A percentile compares a stretch with the other conserved stretches of the same genome.
Conservation (phyloP, 805 yeast species). For the Pichia occidentalis region DNA sequence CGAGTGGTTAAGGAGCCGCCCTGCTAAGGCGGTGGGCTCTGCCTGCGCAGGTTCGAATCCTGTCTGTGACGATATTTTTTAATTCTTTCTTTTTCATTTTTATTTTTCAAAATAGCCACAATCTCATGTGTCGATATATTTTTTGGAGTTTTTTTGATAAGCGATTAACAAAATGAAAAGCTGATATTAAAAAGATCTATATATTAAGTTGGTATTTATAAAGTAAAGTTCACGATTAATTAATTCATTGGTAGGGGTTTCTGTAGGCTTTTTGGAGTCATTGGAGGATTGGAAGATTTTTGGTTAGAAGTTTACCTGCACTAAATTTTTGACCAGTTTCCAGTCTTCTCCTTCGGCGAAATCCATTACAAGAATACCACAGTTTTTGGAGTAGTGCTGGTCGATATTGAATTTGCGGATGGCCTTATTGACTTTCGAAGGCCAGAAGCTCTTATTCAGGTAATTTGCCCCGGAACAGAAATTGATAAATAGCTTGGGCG, state of each 20-base stretch:
- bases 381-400: conserved; percentile 45
- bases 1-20: conserved; percentile 75
- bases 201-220: too few species aligned
- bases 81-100: conserved; percentile 6
- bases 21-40: conserved; percentile 84
- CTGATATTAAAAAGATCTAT: too few species aligned
- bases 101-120: too few species aligned
- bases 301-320: conserved; percentile 44
- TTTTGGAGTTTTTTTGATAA: too few species aligned
- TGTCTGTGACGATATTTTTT: conserved; percentile 85
- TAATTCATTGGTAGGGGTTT: too few species aligned
- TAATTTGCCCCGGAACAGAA: conserved; percentile 71
- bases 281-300: too few species aligned
- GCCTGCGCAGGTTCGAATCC: conserved; percentile 99
- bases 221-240: too few species aligned
- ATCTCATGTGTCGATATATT: too few species aligned
- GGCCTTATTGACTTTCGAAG: conserved; percentile 54
- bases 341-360: conserved; percentile 58
- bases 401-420: conserved; percentile 38
- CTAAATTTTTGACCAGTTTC: conserved; percentile 44
- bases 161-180: too few species aligned
- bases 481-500: conserved; percentile 56
- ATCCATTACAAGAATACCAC: conserved; percentile 64
- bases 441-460: conserved; percentile 70
- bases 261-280: too few species aligned